phyloP scores from a whole-genome alignment of 768 basidiomycete species.

The Trametes villosa region DNA sequence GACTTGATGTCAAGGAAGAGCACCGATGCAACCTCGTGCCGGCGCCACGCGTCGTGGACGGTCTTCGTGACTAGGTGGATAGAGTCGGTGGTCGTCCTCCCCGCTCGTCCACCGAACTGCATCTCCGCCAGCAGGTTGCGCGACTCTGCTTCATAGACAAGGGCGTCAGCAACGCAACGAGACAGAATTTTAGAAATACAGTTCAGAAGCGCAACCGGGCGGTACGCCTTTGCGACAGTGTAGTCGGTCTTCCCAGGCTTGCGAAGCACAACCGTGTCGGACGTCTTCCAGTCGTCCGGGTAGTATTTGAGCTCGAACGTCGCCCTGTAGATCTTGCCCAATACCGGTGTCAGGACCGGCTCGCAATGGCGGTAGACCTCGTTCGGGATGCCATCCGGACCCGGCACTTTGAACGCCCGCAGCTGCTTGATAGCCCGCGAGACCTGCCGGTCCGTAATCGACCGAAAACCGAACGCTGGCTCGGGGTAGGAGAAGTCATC shows the following conservation, averaged over 20 bases:
- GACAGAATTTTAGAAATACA: constrained; percentile 27
- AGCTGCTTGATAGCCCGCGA: constrained; percentile 31
- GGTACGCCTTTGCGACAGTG: constrained; percentile 34
- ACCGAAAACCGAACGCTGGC: constrained; percentile 22
- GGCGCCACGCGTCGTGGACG: constrained; percentile 29
- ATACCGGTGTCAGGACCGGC: constrained; percentile 29
- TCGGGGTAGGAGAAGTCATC: constrained; percentile 30
- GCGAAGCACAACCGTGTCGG: constrained; percentile 34
- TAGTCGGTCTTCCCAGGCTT: constrained; percentile 42
- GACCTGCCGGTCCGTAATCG: constrained; percentile 35
- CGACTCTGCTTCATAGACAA: no score
- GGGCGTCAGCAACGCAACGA: constrained; percentile 21
- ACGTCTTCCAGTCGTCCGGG: constrained; percentile 34
- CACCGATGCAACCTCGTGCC: constrained; percentile 31
- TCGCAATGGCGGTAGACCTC: constrained; percentile 33
- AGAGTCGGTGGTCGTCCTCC: constrained; percentile 30
- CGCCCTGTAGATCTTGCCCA: constrained; percentile 35
- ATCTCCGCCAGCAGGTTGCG: constrained; percentile 16
- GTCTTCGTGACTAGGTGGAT: constrained; percentile 27
- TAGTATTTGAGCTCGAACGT: constrained; percentile 30
- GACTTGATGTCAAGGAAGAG: constrained; percentile 40
- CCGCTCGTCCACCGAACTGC: constrained; percentile 33
- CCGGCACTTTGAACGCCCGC: constrained; percentile 40
- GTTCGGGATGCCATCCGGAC: constrained; percentile 38
- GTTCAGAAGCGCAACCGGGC: constrained; percentile 39